Base-by-base conservation (phyloP, 768 basidiomycete genomes). In the Nidularia sp. region DNA sequence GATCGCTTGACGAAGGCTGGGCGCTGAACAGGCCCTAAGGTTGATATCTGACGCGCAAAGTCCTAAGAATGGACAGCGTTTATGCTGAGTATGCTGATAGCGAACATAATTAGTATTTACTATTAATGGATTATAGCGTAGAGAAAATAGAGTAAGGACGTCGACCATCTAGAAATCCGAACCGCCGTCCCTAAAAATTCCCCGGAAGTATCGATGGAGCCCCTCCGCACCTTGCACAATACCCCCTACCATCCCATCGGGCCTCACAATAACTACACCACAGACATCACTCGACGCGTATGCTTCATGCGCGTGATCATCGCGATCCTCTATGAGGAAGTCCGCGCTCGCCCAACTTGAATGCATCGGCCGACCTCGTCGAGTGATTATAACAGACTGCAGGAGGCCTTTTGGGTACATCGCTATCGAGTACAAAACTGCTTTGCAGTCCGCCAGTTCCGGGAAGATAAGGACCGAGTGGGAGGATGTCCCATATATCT, bases 241-340 rank as follows among this genome's bases (percentile, higher is more conserved):
- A 3, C 71, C 74, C 13, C 77, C 79, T 4, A 75, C 63, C 8
- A 72, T 67, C 12, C 72, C 75, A 56, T 80, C 78, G 0, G 77
- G 79, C n/a, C 79, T 60, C 12, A 78, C 62, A 25, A 74, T 64
- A 1, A 69, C 67, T 8, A 74, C 61, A 15, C 61, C 64, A 47
- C 58, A 70, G 15, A 65, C 65, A 31, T 66, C 66, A 6, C 53
- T 52, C 8, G 61, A 61, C 51, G 65, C 58, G 63, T 79, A 80
- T 0, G 66, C 66, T 2, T 57, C 57, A 53, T 73, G 68, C 0
- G 79, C 76, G 45, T 74, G 68, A 4, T 70, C 73, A 3, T 53
- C 57, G 0, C 34, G 49, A 52, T 77, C 76, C 13, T 72, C 62
- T 8, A 78, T 50, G 8, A 71, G 62, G 33, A 63, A 66, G 51